Evolutionary conservation across 768 basidiomycete genomes (phyloP), one percentile per base, ranked within the genome.

Genomic region (Pisolithus marmoratus): DNA sequence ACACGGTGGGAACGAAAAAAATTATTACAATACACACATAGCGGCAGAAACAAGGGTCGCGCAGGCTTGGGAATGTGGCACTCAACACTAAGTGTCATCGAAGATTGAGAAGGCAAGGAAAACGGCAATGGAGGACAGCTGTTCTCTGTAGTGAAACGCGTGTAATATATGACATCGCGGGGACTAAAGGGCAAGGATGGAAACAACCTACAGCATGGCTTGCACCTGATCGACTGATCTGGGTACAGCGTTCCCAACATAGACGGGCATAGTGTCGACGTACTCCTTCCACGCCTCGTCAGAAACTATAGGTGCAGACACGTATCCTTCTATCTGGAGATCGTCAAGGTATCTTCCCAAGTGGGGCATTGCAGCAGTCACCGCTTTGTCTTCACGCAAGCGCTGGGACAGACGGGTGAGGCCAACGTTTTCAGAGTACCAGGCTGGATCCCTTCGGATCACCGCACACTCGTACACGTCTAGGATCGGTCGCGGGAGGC

Each of bases 401-500:
- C 75, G 72, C 57, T 84, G 80, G 9, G 65, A 65, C 49, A 72
- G 66, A n/a, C 81, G 72, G 15, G 72, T 67, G 42, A 84, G 58
- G 4, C 75, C 72, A 19, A 66, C 75, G 54, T 76, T 64, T 61
- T 84, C 82, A 23, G 75, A 71, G 59, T 82, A 82, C 82, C 82
- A 84, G 7, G 80, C 78, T 38, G 78, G 67, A 55, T 83, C 81
- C 54, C 73, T 73, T 51, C 76, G 70, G 48, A 83, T 74, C 36
- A 76, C 72, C 5, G 74, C 71, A 49, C 73, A 74, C 58, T 78
- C 80, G 60, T 80, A 85, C 8, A 84, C 61, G 50, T 82, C 79
- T 29, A 84, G 67, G 26, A 85, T 70, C 17, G 73, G 70, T 56
- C 70, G 65, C 2, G 77, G 75, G 26, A 83, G 59, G 4, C 69